Evolutionary conservation across 768 basidiomycete genomes (phyloP).

Genomic region (Hericium coralloides): DNA sequence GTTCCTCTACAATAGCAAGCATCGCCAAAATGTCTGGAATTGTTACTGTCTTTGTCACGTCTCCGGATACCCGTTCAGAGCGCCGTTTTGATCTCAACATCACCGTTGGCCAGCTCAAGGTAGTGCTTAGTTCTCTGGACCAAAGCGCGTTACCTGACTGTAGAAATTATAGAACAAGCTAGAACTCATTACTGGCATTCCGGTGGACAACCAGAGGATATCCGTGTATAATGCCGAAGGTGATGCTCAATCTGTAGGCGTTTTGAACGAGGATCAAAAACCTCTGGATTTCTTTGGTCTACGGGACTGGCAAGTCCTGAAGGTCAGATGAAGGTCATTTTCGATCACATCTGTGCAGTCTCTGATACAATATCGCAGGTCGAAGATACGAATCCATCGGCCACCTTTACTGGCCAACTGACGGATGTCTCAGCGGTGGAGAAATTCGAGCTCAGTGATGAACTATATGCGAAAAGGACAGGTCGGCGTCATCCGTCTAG

Average conservation of each 20-base stretch:
- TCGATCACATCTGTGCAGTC: neutral
- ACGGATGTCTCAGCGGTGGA: conserved; percentile 81
- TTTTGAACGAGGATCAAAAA: conserved; percentile 57
- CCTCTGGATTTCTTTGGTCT: conserved; percentile 70
- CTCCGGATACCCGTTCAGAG: conserved; percentile 87
- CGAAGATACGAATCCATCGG: conserved; percentile 66
- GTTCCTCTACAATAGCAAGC: no score
- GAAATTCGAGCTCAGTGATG: conserved; percentile 82
- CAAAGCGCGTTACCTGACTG: neutral
- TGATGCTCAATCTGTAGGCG: conserved; percentile 38
- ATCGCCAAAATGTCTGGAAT: conserved; percentile 20
- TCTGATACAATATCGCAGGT: conserved; percentile 34
- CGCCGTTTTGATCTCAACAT: conserved; percentile 70
- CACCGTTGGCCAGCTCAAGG: conserved; percentile 79
- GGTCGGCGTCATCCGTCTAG: conserved; percentile 35
- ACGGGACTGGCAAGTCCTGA: conserved; percentile 70
- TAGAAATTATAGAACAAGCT: conserved; percentile 40
- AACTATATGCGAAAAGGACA: conserved; percentile 71
- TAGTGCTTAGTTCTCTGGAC: conserved; percentile 20
- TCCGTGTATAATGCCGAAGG: conserved; percentile 50
- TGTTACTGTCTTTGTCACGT: conserved; percentile 70
- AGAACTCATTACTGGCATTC: conserved; percentile 87
- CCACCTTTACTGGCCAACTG: conserved; percentile 73
- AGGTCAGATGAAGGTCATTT: conserved; percentile 37
- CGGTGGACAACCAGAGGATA: conserved; percentile 62